Percentiles rank a stretch among this genome's conserved stretches.
phyloP scores from a whole-genome alignment of 1,139 yeast genomes.

The Arxiozyma telluris region DNA sequence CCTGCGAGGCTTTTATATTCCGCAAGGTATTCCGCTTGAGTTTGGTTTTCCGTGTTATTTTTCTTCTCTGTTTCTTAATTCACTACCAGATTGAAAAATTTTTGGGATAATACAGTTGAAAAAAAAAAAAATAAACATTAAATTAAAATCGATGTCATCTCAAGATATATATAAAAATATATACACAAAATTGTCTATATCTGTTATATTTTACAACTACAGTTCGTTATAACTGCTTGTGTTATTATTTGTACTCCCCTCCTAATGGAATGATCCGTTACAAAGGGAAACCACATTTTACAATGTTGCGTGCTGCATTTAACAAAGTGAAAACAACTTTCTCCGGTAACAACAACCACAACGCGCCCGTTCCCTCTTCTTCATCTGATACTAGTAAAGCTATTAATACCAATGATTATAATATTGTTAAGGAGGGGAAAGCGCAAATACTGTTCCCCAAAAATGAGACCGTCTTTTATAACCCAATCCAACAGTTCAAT shows the following conservation, averaged over 20 bases:
- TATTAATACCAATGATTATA: conserved; percentile 31
- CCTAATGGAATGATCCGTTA: background rate
- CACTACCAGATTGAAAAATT: no score
- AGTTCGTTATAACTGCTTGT: background rate
- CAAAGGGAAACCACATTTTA: background rate
- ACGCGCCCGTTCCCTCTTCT: background rate
- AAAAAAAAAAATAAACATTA: background rate
- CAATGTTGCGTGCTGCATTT: conserved; percentile 25
- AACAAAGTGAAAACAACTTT: conserved; percentile 15
- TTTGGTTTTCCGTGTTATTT: no score
- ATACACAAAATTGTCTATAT: no score
- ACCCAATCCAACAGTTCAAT: conserved; percentile 93
- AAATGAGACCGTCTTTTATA: conserved; percentile 77
- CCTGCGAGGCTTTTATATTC: background rate
- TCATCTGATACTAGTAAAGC: background rate
- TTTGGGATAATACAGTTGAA: background rate
- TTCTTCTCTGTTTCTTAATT: no score
- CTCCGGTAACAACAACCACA: background rate
- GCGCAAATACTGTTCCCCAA: conserved; percentile 74
- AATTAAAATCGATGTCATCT: background rate
- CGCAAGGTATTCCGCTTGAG: no score
- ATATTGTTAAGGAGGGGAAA: conserved; percentile 63
- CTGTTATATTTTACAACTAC: background rate
- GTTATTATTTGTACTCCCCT: background rate
- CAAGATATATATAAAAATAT: background rate